Evolutionary conservation across 2,329 filamentous ascomycete species (phyloP).

Genomic region (Talaromyces pinophilus): DNA sequence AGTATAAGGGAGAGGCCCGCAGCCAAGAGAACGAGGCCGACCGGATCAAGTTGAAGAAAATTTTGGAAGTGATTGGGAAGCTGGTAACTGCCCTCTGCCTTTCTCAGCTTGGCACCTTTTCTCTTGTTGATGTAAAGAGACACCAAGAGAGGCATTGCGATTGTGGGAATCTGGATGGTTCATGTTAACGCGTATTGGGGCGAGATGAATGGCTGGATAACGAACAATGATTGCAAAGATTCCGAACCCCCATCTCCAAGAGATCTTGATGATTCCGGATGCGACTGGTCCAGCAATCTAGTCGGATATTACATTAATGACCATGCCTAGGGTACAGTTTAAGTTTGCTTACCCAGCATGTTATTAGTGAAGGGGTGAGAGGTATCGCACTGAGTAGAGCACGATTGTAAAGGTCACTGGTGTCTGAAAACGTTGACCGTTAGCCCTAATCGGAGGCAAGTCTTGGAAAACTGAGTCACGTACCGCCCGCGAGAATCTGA

Average conservation of each 20-base stretch:
- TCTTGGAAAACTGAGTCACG: not conserved
- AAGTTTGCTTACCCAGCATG: slow-evolving; percentile 15
- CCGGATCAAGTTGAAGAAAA: slow-evolving; percentile 16
- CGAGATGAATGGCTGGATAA: not conserved
- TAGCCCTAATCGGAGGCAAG: not conserved
- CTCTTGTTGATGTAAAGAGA: slow-evolving; percentile 17
- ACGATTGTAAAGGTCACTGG: slow-evolving; percentile 18
- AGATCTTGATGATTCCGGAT: slow-evolving; percentile 12
- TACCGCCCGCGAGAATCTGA: slow-evolving; percentile 17
- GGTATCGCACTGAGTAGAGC: slow-evolving; percentile 16
- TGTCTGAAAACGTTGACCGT: slow-evolving; percentile 1
- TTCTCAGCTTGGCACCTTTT: slow-evolving; percentile 14
- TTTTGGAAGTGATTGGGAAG: slow-evolving; percentile 16
- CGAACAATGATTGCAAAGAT: slow-evolving; percentile 18
- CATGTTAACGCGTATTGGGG: not conserved
- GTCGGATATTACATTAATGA: slow-evolving; percentile 2
- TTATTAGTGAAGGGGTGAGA: slow-evolving; percentile 12
- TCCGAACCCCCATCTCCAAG: slow-evolving; percentile 19
- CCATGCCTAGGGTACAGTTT: not conserved
- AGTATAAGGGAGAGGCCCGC: slow-evolving; percentile 13
- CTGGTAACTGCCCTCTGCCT: slow-evolving; percentile 15
- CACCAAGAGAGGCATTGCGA: slow-evolving; percentile 8
- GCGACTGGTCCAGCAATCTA: slow-evolving; percentile 17
- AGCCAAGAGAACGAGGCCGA: slow-evolving; percentile 12
- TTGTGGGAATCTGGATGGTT: slow-evolving; percentile 4